phyloP scores from a whole-genome alignment of 1,139 yeast genomes.

The Arxiozyma slooffiae region DNA sequence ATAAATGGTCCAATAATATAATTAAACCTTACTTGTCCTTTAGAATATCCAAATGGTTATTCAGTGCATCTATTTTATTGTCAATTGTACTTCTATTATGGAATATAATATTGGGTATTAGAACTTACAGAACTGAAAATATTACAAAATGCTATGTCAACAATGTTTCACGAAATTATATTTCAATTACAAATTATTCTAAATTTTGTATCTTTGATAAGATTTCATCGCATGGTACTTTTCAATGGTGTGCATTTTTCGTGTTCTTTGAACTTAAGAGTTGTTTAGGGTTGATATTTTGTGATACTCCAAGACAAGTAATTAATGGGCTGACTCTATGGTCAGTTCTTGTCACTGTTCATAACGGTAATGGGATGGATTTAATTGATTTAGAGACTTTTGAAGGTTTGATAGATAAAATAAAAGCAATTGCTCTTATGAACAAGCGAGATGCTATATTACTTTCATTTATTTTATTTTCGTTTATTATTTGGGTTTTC shows the following conservation, averaged over 20 bases:
- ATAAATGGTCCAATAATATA: conserved; percentile 55
- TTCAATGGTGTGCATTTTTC: conserved; percentile 60
- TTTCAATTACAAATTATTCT: conserved; percentile 49
- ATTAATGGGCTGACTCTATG: conserved; percentile 66
- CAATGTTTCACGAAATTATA: conserved; percentile 48
- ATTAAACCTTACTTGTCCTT: conserved; percentile 48
- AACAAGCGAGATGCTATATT: conserved; percentile 61
- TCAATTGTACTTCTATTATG: conserved; percentile 50
- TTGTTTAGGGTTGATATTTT: conserved; percentile 56
- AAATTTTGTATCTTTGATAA: conserved; percentile 65
- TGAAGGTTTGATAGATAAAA: conserved; percentile 46
- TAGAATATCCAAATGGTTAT: conserved; percentile 69
- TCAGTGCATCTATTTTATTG: conserved; percentile 75
- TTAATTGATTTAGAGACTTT: conserved; percentile 22
- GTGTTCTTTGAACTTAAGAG: conserved; percentile 57
- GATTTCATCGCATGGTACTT: conserved; percentile 51
- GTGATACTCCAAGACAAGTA: conserved; percentile 82
- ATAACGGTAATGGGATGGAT: conserved; percentile 28
- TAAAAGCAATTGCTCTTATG: conserved; percentile 48
- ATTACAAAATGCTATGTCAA: conserved; percentile 68
- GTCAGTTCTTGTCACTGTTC: conserved; percentile 35
- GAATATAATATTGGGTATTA: conserved; percentile 51
- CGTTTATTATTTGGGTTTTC: conserved; percentile 65
- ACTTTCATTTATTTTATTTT: conserved; percentile 63
- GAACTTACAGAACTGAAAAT: conserved; percentile 48